Percentiles rank a stretch among this genome's conserved stretches.
Evolutionary conservation across 2,329 filamentous ascomycete species (phyloP).

Genomic region (Alternaria rosae): DNA sequence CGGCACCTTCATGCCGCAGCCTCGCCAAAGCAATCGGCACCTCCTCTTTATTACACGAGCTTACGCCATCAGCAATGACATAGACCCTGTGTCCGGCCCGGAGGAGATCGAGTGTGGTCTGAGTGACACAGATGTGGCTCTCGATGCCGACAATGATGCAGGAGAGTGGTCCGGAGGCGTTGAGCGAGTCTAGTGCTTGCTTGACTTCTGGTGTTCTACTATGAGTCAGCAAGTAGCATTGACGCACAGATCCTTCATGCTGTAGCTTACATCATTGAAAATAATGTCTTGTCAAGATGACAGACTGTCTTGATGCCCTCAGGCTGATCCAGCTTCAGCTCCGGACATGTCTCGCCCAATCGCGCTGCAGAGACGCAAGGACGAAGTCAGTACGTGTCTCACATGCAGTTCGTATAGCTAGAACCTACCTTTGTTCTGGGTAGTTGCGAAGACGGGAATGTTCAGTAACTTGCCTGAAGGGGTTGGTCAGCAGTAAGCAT

Average conservation of each 20-base stretch:
- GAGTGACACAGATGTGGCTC: slow-evolving; percentile 91
- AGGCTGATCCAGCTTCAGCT: slow-evolving; percentile 65
- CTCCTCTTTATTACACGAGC: slow-evolving; percentile 84
- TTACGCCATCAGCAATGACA: slow-evolving; percentile 87
- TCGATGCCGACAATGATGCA: slow-evolving; percentile 90
- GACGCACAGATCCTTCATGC: not conserved
- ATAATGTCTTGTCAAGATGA: slow-evolving; percentile 84
- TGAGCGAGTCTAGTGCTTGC: slow-evolving; percentile 51
- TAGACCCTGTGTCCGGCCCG: slow-evolving; percentile 80
- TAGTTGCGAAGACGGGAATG: slow-evolving; percentile 85
- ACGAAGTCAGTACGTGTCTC: not conserved
- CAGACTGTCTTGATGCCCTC: slow-evolving; percentile 62
- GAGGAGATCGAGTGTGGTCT: slow-evolving; percentile 82
- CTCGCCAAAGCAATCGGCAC: slow-evolving; percentile 79
- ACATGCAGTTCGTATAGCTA: not conserved
- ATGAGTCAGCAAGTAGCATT: not conserved
- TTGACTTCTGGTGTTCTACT: slow-evolving; percentile 68
- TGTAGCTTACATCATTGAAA: slow-evolving; percentile 74
- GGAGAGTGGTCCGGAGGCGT: slow-evolving; percentile 33
- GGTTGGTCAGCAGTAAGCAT: slow-evolving; percentile 14
- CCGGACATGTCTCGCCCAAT: slow-evolving; percentile 79
- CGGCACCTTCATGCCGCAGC: slow-evolving; percentile 76
- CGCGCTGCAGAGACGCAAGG: slow-evolving; percentile 55
- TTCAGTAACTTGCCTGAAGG: slow-evolving; percentile 63
- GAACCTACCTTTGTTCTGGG: slow-evolving; percentile 69